phyloP scores from a whole-genome alignment of 441 rosid genomes.

The Melastoma candidum region DNA sequence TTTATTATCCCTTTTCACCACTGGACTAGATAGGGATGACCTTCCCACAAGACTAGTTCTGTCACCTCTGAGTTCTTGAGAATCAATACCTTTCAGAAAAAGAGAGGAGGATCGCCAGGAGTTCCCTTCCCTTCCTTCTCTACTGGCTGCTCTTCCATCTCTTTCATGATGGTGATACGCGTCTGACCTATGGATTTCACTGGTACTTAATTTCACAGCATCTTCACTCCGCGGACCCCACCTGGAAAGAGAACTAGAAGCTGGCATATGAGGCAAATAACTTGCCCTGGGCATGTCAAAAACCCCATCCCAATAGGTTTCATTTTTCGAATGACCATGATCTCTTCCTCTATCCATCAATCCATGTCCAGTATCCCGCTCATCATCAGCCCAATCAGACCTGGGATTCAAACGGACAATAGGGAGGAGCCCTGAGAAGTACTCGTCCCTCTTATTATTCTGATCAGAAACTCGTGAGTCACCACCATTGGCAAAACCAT shows the following conservation, averaged over 20 bases:
- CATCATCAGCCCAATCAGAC: conserved; percentile 99
- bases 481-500: conserved; percentile 21
- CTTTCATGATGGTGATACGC: conserved; percentile 19
- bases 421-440: conserved; percentile 60
- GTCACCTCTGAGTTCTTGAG: conserved; percentile 36
- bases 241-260: conserved; percentile 38
- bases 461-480: conserved; percentile 35
- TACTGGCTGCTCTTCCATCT: conserved; percentile 34
- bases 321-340: conserved; percentile 46
- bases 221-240: conserved; percentile 57
- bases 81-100: conserved; percentile 29
- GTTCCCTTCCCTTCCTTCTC: conserved; percentile 57
- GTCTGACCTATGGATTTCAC: conserved; percentile 45
- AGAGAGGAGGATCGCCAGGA: conserved; percentile 60
- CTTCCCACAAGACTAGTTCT: conserved; percentile 31
- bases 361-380: conserved; percentile 82
- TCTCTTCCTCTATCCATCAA: conserved; percentile 55
- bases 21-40: conserved; percentile 37
- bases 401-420: conserved; percentile 71
- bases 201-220: conserved; percentile 43
- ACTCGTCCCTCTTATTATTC: conserved; percentile 47
- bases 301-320: conserved; percentile 64
- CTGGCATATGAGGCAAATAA: conserved; percentile 50
- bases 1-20: conserved; percentile 42
- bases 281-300: conserved; percentile 62